Conservation (phyloP, 2,329 filamentous ascomycete species). For the Colletotrichum salicis region DNA sequence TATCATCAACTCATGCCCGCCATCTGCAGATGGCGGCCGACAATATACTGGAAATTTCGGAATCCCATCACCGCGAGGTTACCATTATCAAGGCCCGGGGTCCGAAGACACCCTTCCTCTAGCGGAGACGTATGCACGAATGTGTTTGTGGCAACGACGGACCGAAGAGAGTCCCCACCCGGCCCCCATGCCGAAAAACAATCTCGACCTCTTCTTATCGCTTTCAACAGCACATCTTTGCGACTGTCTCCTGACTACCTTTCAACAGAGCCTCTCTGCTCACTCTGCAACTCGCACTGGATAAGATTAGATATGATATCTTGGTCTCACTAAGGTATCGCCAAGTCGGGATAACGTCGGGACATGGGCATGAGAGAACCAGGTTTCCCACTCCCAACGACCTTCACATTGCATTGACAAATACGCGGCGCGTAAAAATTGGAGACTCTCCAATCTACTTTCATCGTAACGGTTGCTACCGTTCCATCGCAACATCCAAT, state of each 20-base stretch:
- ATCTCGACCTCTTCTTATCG: not conserved
- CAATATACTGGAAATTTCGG: not conserved
- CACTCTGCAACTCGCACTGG: not conserved
- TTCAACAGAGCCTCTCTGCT: not conserved
- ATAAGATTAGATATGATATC: not conserved
- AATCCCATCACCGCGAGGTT: not conserved
- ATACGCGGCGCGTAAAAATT: not conserved
- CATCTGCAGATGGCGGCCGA: not conserved
- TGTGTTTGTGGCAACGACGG: constrained; percentile 20
- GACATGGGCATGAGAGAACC: not conserved
- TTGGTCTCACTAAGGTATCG: not conserved
- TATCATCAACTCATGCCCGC: not conserved
- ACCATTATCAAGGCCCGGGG: not conserved
- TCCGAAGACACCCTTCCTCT: not conserved
- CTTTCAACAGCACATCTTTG: not conserved
- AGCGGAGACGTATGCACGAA: not conserved
- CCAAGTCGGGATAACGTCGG: not conserved
- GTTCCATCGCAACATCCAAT: constrained; percentile 23
- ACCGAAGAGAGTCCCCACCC: constrained; percentile 10
- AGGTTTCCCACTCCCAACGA: not conserved
- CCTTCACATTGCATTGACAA: not conserved
- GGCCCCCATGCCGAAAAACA: not conserved
- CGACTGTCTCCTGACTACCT: not conserved
- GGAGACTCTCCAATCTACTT: not conserved
- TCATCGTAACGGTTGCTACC: constrained; percentile 14